Conservation (phyloP, 345 rosid genomes). For the Pistacia atlantica region DNA sequence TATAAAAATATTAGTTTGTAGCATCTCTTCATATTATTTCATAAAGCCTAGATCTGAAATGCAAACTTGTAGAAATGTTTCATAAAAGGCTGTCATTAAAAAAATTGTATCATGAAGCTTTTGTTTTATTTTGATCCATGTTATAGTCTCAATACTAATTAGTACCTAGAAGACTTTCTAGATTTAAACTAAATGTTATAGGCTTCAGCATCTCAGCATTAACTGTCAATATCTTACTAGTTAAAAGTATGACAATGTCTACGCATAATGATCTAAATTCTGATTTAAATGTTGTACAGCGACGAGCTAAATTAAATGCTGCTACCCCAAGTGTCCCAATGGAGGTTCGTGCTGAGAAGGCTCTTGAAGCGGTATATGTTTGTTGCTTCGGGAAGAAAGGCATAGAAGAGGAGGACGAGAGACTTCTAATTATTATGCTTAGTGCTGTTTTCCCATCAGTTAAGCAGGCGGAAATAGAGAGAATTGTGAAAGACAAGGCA, state of each 20-base stretch:
- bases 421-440: conserved; percentile 60
- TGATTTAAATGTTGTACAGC: conserved; percentile 31
- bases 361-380: conserved; percentile 79
- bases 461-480: conserved; percentile 47
- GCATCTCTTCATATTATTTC: background rate
- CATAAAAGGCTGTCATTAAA: background rate
- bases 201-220: background rate
- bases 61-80: background rate
- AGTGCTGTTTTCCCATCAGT: conserved; percentile 73
- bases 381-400: conserved; percentile 78
- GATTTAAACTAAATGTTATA: background rate
- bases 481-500: conserved; percentile 66
- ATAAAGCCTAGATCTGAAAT: background rate
- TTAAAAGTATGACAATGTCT: background rate
- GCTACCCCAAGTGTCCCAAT: conserved; percentile 68
- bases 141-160: background rate
- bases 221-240: background rate
- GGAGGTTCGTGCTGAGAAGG: conserved; percentile 79
- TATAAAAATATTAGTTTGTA: too few species aligned
- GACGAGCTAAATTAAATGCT: conserved; percentile 67
- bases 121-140: background rate
- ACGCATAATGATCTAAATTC: background rate
- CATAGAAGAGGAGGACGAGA: conserved; percentile 77
- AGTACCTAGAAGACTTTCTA: background rate
- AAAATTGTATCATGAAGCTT: too few species aligned